Evolutionary conservation across 164 flowering plant species (phyloP).

Genomic region (grape (Vitis vinifera)): DNA sequence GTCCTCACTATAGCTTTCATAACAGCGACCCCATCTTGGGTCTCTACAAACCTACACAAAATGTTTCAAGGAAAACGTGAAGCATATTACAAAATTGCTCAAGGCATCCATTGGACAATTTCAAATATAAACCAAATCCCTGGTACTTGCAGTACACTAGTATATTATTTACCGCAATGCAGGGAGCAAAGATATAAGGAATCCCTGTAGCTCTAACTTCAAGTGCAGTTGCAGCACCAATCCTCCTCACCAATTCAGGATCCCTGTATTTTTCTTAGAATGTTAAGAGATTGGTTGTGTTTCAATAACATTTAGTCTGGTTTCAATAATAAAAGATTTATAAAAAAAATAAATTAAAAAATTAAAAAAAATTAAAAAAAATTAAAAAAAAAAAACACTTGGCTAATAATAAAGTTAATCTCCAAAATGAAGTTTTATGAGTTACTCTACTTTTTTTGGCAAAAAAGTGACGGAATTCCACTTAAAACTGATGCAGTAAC

Average conservation of each 20-base stretch:
- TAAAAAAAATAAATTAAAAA: not conserved
- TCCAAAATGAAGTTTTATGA: no score
- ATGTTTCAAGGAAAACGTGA: not conserved
- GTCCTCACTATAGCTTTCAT: constrained; percentile 78
- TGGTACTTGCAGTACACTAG: not conserved
- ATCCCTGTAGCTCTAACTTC: constrained; percentile 82
- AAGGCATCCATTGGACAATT: not conserved
- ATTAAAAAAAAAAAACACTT: not conserved
- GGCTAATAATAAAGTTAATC: no score
- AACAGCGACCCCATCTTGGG: constrained; percentile 82
- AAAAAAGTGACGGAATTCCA: no score
- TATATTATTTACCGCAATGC: constrained; percentile 56
- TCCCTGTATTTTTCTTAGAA: constrained; percentile 40
- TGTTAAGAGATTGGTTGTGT: not conserved
- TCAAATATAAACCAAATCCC: not conserved
- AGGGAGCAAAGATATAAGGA: constrained; percentile 75
- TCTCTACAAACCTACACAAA: constrained; percentile 62
- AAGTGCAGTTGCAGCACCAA: constrained; percentile 72
- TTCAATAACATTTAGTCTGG: not conserved
- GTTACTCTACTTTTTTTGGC: no score
- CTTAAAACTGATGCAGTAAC: no score
- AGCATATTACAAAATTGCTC: not conserved
- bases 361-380: not conserved
- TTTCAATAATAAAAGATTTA: not conserved
- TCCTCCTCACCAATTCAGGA: constrained; percentile 54